Evolutionary conservation across 176 grass and related monocot genomes (phyloP).

Genomic region (Microstegium vimineum): DNA sequence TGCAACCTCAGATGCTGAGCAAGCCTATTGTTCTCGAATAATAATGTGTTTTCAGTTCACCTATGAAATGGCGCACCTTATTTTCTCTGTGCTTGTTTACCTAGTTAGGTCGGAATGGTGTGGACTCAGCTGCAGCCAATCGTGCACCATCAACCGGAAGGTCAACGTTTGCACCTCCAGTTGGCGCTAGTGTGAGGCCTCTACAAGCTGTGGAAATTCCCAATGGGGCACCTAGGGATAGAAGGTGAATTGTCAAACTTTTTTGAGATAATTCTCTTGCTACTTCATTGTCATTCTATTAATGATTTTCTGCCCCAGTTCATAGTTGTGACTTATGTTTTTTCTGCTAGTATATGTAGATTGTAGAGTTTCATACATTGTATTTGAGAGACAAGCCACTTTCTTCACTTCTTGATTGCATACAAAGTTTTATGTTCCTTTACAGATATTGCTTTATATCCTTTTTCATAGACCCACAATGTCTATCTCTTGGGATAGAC

Average conservation of each 20-base stretch:
- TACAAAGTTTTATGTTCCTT: background rate
- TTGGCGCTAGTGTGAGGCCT: slow-evolving; percentile 39
- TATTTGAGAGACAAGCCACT: background rate
- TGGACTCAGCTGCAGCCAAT: slow-evolving; percentile 44
- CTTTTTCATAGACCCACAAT: background rate
- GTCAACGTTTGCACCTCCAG: slow-evolving; percentile 47
- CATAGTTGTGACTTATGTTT: background rate
- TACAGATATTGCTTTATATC: background rate
- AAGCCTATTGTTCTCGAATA: background rate
- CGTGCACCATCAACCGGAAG: slow-evolving; percentile 54
- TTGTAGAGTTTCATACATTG: background rate
- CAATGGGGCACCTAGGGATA: slow-evolving; percentile 33
- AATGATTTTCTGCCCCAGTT: background rate
- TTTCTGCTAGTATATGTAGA: background rate
- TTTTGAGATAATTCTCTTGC: background rate
- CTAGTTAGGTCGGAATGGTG: slow-evolving; percentile 62
- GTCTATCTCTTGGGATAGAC: background rate
- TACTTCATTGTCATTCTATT: background rate
- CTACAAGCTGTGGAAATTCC: slow-evolving; percentile 55
- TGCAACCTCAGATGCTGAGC: background rate
- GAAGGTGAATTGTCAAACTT: slow-evolving; percentile 34
- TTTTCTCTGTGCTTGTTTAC: slow-evolving; percentile 41
- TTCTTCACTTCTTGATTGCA: background rate
- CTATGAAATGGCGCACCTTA: slow-evolving; percentile 16
- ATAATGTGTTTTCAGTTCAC: background rate